Base-by-base conservation (phyloP, 257 asterid species). In the Salvia hispanica region DNA sequence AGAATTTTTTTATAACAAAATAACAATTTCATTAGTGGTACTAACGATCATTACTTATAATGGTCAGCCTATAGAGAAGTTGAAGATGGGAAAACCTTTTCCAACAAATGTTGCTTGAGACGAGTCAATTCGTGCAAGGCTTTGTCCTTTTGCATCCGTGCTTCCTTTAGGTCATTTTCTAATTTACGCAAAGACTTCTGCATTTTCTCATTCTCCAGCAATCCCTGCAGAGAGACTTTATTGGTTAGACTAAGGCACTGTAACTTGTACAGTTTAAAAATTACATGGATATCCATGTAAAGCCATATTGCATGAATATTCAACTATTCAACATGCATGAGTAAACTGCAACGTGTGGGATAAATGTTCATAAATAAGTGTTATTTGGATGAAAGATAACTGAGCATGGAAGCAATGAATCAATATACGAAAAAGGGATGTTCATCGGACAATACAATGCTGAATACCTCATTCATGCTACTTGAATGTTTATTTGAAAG, bases 71-170 rank as follows among this genome's bases (percentile, higher is more conserved):
- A 50, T 14, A 53, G 40, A 43, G 64, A 61, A 45, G 66, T 65
- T 25, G 34, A 33, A 34, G 55, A 64, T 15, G 64, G 73, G 56
- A 68, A 64, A 16, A 91, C 99, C 97, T 91, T 94, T 74, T 94
- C 98, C 79, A 94, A 80, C 63, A 94, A 79, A 82, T 94, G 98
- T 78, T 94, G 97, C 81, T 94, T 94, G 67, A 94, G 93, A 58
- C 99, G 96, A 67, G 82, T 87, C 82, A 94, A 87, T 74, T 84
- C 82, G 74, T 84, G 89, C 74, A 80, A 66, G 57, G 96, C 90
- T 80, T 91, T 94, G 61, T 94, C 96, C 90, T 80, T 89, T 72
- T 81, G 91, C 66, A 37, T 73, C 65, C 82, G 62, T 66, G 95
- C 53, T 78, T 88, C 96, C 78, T 74, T 82, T 54, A 91, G 81